These are phyloP conservation scores for Trichoderma atrobrunneum DNA, from an alignment of 2,329 filamentous ascomycete genomes.

Conservation along the genomic window DNA sequence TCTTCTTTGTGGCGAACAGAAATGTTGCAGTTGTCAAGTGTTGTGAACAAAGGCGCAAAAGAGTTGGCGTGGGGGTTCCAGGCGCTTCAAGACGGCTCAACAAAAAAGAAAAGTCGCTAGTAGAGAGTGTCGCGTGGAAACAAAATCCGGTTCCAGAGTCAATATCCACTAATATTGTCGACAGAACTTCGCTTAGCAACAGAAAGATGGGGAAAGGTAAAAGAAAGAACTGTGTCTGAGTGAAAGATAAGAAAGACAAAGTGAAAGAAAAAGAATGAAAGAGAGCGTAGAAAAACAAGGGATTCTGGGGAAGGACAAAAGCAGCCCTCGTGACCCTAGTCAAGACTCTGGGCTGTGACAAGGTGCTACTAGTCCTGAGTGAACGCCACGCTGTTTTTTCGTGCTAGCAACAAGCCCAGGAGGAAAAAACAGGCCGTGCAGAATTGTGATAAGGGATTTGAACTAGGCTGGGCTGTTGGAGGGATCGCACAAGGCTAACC, in stretches of 20 bases:
- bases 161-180: not conserved
- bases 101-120: not conserved
- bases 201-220: not conserved
- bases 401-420: not conserved
- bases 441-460: not conserved
- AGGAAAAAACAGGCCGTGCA: not conserved
- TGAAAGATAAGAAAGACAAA: not conserved
- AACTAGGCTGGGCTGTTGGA: not conserved
- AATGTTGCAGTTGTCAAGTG: not conserved
- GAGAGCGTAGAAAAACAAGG: not conserved
- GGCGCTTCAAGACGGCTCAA: not conserved
- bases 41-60: not conserved
- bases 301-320: conserved; percentile 1
- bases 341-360: not conserved
- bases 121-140: not conserved
- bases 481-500: not conserved
- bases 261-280: not conserved
- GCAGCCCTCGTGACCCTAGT: conserved; percentile 5
- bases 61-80: not conserved
- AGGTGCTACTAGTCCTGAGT: not conserved
- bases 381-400: conserved; percentile 10
- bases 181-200: not conserved
- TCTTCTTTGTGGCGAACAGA: not conserved
- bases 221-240: not conserved
- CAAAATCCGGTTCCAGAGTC: not conserved